phyloP scores from a whole-genome alignment of 129 eudicot genomes.

The Flaveria linearis region DNA sequence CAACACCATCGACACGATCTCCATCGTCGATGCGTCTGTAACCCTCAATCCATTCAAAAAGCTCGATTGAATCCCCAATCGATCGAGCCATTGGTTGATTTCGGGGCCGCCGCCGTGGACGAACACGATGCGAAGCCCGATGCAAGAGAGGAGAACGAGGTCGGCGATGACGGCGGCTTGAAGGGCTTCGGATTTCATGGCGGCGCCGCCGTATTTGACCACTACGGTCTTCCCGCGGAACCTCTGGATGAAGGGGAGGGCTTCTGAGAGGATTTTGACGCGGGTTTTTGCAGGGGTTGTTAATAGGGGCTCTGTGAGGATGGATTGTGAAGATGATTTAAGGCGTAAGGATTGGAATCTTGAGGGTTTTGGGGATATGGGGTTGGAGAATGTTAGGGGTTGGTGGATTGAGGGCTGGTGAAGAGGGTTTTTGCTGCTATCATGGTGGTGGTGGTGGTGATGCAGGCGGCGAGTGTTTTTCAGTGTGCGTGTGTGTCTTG shows the following conservation, averaged over 20 bases:
- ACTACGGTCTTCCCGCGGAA: slow-evolving; percentile 85
- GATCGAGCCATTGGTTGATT: slow-evolving; percentile 74
- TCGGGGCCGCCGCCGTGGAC: slow-evolving; percentile 99
- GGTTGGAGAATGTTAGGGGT: slow-evolving; percentile 21
- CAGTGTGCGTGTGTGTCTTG: background rate
- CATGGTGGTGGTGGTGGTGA: slow-evolving; percentile 8
- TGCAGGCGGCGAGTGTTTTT: background rate
- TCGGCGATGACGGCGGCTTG: slow-evolving; percentile 80
- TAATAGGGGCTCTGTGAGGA: slow-evolving; percentile 35
- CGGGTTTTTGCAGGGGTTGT: slow-evolving; percentile 64
- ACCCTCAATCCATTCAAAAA: slow-evolving; percentile 80
- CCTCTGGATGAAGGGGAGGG: slow-evolving; percentile 86
- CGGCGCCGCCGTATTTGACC: slow-evolving; percentile 91
- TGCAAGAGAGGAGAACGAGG: slow-evolving; percentile 79
- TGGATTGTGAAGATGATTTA: slow-evolving; percentile 38
- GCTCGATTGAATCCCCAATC: slow-evolving; percentile 58
- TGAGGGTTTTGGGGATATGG: slow-evolving; percentile 13
- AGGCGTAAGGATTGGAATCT: slow-evolving; percentile 24
- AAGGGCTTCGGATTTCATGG: slow-evolving; percentile 84
- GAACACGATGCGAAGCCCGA: slow-evolving; percentile 79
- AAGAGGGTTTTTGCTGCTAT: slow-evolving; percentile 44
- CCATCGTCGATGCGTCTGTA: slow-evolving; percentile 87
- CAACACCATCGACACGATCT: slow-evolving; percentile 89
- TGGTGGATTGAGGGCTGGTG: slow-evolving; percentile 20
- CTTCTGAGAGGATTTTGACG: slow-evolving; percentile 81